Base-by-base conservation (phyloP, 1,139 yeast genomes). In the Groenewaldozyma sp. region DNA sequence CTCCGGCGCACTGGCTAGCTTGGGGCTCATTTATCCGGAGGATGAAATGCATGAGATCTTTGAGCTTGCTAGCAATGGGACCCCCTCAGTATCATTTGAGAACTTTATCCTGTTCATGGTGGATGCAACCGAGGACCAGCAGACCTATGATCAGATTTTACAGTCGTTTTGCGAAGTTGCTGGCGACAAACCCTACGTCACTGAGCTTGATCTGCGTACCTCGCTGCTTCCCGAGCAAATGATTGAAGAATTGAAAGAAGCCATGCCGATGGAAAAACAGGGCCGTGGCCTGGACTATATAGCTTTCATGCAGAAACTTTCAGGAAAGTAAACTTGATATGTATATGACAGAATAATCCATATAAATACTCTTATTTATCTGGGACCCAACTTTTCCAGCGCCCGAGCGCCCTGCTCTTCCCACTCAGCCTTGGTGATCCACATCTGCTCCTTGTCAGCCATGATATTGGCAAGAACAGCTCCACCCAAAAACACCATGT, bases 401-500 rank as follows among this genome's bases (percentile, higher is more conserved):
- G 86, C 76, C 38, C 91, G 73, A 34, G 94, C 75, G 28, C 97
- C 98, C 57, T 82, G 84, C 66, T 91, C 99, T 61, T 86, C 93
- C 98, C 98, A 91, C 66, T 91, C 99, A 59, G 82, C 84, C 61
- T 82, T 87, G 42, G 88, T 71, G 54, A 93, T 76, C 99, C 99
- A 88, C 95, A 91, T 83, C 58, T 87, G 95, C 49, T 88, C 96
- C 63, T 88, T 91, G 61, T 91, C 95, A 35, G 94, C 94, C 97
- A 93, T 91, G 54, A 91, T 91, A 57, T 83, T 87, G 28, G 99
- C 98, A 58, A 91, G 72, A 16, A 91, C 98, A 4, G 98, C 98
- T 56, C 99, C 99, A 53, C 99, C 99, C 51, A 91, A 80, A 64
- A 91, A 91, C 33, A 91, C 99, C 96, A 91, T 91, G 63, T 93